phyloP scores from a whole-genome alignment of 306 rosid genomes.

The Ceratonia siliqua region DNA sequence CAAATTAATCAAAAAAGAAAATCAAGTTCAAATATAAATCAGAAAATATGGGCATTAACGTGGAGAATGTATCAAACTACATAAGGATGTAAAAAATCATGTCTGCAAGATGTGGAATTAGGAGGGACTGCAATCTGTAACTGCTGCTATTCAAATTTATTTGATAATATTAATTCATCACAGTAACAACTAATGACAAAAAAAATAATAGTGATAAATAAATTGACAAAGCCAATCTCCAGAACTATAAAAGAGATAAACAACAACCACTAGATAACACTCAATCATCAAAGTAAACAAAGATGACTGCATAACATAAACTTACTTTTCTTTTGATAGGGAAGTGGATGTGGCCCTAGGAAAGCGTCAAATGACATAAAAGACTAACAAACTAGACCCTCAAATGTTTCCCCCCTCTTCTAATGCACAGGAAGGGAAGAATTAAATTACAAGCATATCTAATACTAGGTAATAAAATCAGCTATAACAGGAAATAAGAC shows the following conservation, averaged over 20 bases:
- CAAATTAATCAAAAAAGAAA: neutral
- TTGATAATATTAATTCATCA: neutral
- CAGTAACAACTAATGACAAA: neutral
- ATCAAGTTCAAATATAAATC: neutral
- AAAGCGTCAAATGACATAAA: too few species aligned
- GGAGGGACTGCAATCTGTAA: neutral
- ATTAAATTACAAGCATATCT: neutral
- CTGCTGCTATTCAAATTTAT: neutral
- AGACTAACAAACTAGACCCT: too few species aligned
- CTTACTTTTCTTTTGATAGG: neutral
- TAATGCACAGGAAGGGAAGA: neutral
- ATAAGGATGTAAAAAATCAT: neutral
- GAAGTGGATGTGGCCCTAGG: neutral
- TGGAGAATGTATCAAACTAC: neutral
- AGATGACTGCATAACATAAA: neutral
- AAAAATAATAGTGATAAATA: neutral
- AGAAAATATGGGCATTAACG: constrained; percentile 5
- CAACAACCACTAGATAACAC: neutral
- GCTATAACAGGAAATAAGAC: constrained; percentile 6
- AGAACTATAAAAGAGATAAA: neutral
- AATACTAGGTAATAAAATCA: neutral
- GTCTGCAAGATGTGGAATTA: neutral
- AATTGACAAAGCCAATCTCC: neutral
- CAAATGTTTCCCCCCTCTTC: neutral
- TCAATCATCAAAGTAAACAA: neutral